Conservation (phyloP, 2,329 filamentous ascomycete genomes). For the Diaporthe citriasiana region DNA sequence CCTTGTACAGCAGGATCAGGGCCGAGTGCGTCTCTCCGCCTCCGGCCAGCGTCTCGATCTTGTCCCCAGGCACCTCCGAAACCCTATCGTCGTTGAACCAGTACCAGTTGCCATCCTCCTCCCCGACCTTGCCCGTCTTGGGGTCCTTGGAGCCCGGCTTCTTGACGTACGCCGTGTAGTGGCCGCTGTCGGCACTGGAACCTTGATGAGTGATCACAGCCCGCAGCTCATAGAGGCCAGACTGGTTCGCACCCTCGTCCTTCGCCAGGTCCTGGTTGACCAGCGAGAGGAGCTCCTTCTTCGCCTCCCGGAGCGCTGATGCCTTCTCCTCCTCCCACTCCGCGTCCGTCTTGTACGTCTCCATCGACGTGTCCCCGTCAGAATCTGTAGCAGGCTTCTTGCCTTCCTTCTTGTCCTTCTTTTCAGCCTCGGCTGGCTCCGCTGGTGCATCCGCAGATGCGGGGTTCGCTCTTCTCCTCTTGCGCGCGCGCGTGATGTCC, state of each 20-base stretch:
- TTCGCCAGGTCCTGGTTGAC: slow-evolving; percentile 81
- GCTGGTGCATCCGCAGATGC: slow-evolving; percentile 44
- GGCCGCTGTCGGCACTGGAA: slow-evolving; percentile 94
- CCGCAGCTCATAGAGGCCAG: slow-evolving; percentile 93
- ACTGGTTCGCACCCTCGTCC: slow-evolving; percentile 90
- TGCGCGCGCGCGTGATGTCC: slow-evolving; percentile 90
- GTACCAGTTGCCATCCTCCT: slow-evolving; percentile 98
- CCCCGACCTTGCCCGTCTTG: slow-evolving; percentile 80
- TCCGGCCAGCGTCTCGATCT: slow-evolving; percentile 90
- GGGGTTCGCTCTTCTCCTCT: slow-evolving; percentile 82
- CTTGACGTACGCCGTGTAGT: slow-evolving; percentile 98
- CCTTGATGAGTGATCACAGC: slow-evolving; percentile 97
- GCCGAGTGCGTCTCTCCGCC: slow-evolving; percentile 91
- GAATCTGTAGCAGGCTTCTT: slow-evolving; percentile 57
- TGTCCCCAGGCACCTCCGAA: slow-evolving; percentile 89
- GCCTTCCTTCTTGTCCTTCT: slow-evolving; percentile 59
- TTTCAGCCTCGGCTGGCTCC: slow-evolving; percentile 57
- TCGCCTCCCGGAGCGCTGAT: slow-evolving; percentile 80
- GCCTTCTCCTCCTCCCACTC: slow-evolving; percentile 90
- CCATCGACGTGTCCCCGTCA: slow-evolving; percentile 81
- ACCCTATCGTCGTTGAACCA: slow-evolving; percentile 99
- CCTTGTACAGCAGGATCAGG: slow-evolving; percentile 83
- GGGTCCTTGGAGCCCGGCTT: slow-evolving; percentile 82
- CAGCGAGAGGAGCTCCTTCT: slow-evolving; percentile 87
- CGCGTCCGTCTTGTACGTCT: slow-evolving; percentile 91